Evolutionary conservation across 2,329 filamentous ascomycete species (phyloP).

Genomic region (Colletotrichum sojae): DNA sequence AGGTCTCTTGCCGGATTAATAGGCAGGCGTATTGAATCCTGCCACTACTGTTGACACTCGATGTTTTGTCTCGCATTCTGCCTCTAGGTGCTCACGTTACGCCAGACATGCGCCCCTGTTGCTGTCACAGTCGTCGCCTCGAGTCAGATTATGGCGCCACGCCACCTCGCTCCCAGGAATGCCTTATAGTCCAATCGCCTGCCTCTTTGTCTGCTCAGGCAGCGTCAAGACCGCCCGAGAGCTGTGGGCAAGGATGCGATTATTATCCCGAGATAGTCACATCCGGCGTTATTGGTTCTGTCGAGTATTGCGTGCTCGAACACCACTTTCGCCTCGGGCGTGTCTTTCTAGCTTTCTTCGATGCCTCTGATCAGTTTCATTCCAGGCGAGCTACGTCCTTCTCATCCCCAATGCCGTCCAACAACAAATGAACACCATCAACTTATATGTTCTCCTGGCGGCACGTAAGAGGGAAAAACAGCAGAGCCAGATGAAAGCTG

Average conservation of each 20-base stretch:
- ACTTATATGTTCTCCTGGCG: too few relatives aligned
- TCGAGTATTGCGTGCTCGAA: constrained; percentile 17
- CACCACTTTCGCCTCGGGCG: constrained; percentile 12
- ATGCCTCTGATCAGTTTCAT: constrained; percentile 16
- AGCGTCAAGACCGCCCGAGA: constrained; percentile 26
- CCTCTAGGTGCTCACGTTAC: constrained; percentile 11
- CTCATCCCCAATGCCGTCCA: too few relatives aligned
- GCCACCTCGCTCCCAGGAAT: constrained; percentile 7
- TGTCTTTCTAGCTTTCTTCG: background rate
- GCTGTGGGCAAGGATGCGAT: constrained; percentile 5
- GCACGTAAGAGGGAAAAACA: too few relatives aligned
- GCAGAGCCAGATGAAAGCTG: background rate
- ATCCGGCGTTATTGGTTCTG: constrained; percentile 4
- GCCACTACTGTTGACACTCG: too few relatives aligned
- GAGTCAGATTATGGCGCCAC: constrained; percentile 28
- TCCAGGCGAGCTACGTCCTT: background rate
- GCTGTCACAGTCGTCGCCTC: background rate
- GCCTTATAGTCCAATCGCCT: constrained; percentile 20
- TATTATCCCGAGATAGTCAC: constrained; percentile 21
- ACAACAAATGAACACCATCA: too few relatives aligned
- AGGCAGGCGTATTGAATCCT: too few relatives aligned
- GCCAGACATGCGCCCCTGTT: background rate
- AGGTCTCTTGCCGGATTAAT: background rate
- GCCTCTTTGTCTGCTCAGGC: background rate
- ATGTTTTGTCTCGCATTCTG: background rate